phyloP scores from a whole-genome alignment of 2,329 filamentous ascomycete genomes.

The Diplodia sapinea region DNA sequence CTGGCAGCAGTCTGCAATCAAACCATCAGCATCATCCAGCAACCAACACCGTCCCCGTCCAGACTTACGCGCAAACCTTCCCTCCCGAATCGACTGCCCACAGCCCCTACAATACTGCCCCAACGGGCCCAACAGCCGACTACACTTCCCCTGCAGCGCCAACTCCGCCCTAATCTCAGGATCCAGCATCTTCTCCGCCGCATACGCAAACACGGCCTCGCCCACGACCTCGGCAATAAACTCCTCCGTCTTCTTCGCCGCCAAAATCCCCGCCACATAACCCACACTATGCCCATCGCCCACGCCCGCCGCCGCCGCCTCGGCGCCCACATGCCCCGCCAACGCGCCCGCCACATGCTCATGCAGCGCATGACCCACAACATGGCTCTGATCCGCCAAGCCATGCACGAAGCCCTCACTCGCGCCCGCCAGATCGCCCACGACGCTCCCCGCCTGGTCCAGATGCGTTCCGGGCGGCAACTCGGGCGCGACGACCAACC shows the following conservation, averaged over 20 bases:
- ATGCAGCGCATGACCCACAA: slow-evolving; percentile 4
- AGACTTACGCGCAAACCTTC: slow-evolving; percentile 23
- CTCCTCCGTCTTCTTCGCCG: slow-evolving; percentile 28
- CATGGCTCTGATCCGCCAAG: background rate
- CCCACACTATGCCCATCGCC: slow-evolving; percentile 13
- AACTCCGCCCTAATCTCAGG: slow-evolving; percentile 21
- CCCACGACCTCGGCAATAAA: slow-evolving; percentile 15
- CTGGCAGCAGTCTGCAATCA: slow-evolving; percentile 14
- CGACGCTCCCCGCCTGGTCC: background rate
- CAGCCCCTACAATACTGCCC: slow-evolving; percentile 24
- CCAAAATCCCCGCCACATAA: slow-evolving; percentile 24
- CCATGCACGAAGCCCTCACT: slow-evolving; percentile 5
- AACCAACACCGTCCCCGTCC: fast-evolving
- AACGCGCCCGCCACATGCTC: slow-evolving; percentile 1
- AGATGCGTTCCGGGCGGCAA: background rate
- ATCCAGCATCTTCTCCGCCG: slow-evolving; percentile 25
- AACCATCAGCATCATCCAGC: background rate
- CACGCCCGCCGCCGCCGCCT: background rate
- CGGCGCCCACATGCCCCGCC: background rate
- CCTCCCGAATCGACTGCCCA: slow-evolving; percentile 15
- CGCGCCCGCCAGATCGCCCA: background rate
- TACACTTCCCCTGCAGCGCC: slow-evolving; percentile 15
- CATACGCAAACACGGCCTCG: slow-evolving; percentile 20
- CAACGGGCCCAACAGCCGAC: slow-evolving; percentile 19
- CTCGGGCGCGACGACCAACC: background rate